Conservation (phyloP, 257 asterid genomes). For the Solanum peruvianum region DNA sequence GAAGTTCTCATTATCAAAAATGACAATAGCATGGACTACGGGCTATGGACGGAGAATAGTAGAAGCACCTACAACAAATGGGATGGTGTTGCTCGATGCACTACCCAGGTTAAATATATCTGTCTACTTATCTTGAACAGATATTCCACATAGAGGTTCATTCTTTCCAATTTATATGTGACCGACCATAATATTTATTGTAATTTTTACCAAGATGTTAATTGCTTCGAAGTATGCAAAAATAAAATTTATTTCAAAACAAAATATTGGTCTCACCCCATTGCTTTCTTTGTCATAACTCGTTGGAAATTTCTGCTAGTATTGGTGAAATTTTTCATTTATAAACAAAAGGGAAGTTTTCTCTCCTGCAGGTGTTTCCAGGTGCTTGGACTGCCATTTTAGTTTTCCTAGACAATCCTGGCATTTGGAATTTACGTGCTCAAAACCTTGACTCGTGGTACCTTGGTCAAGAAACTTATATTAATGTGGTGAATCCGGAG, state of each 20-base stretch:
- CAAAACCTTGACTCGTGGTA: slow-evolving; percentile 95
- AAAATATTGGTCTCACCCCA: neutral
- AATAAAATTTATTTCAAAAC: neutral
- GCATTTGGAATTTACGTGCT: slow-evolving; percentile 86
- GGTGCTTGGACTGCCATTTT: slow-evolving; percentile 93
- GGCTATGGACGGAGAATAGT: slow-evolving; percentile 86
- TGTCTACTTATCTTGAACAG: neutral
- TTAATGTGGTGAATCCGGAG: slow-evolving; percentile 72
- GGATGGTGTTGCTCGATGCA: slow-evolving; percentile 96
- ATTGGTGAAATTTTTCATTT: neutral
- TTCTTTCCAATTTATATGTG: neutral
- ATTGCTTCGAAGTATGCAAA: neutral
- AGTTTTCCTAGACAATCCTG: slow-evolving; percentile 72
- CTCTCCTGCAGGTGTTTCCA: slow-evolving; percentile 59
- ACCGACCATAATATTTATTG: neutral
- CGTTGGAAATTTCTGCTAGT: neutral
- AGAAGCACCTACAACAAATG: slow-evolving; percentile 84
- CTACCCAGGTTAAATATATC: slow-evolving; percentile 54
- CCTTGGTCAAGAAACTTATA: slow-evolving; percentile 80
- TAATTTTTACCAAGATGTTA: neutral
- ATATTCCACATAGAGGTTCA: neutral
- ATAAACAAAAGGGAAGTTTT: neutral
- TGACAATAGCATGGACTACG: slow-evolving; percentile 72
- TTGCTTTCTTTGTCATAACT: neutral
- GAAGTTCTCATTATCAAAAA: neutral